Conservation (phyloP, 1,139 yeast species). For the Geotrichum cucujoidarum region DNA sequence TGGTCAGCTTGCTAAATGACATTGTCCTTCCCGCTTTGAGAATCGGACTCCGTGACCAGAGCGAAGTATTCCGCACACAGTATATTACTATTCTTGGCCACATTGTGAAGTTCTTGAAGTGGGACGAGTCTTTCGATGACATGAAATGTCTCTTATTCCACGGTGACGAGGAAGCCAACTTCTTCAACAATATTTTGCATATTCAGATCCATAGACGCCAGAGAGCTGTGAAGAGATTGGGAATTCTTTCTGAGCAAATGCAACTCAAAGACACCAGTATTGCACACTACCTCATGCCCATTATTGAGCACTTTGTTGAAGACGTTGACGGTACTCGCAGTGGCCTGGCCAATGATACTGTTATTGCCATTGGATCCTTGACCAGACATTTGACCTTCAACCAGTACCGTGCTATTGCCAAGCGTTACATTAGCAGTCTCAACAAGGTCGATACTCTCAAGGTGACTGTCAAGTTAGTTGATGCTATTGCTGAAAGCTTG, state of each 20-base stretch:
- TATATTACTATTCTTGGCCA: conserved; percentile 63
- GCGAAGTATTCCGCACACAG: conserved; percentile 66
- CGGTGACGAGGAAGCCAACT: conserved; percentile 80
- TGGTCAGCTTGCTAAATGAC: conserved; percentile 46
- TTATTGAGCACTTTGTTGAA: conserved; percentile 67
- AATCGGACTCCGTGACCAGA: conserved; percentile 58
- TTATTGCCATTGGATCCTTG: conserved; percentile 57
- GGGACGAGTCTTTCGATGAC: conserved; percentile 44
- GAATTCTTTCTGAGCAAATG: conserved; percentile 37
- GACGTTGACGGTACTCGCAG: conserved; percentile 55
- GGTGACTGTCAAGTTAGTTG: conserved; percentile 58
- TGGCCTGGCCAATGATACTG: conserved; percentile 69
- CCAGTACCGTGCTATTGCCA: conserved; percentile 71
- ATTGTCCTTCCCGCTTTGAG: conserved; percentile 63
- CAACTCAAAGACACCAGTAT: conserved; percentile 53
- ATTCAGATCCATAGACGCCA: conserved; percentile 84
- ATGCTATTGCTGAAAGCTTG: conserved; percentile 57
- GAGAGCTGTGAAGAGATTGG: conserved; percentile 66
- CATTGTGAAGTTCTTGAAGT: conserved; percentile 42
- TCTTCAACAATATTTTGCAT: conserved; percentile 75
- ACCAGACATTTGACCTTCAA: conserved; percentile 64
- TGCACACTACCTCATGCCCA: conserved; percentile 77
- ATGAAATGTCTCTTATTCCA: conserved; percentile 56
- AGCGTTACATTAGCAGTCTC: conserved; percentile 61
- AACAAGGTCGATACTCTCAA: conserved; percentile 50